Evolutionary conservation across 2,329 filamentous ascomycete species (phyloP).

Genomic region (Cytospora paraplurivora): DNA sequence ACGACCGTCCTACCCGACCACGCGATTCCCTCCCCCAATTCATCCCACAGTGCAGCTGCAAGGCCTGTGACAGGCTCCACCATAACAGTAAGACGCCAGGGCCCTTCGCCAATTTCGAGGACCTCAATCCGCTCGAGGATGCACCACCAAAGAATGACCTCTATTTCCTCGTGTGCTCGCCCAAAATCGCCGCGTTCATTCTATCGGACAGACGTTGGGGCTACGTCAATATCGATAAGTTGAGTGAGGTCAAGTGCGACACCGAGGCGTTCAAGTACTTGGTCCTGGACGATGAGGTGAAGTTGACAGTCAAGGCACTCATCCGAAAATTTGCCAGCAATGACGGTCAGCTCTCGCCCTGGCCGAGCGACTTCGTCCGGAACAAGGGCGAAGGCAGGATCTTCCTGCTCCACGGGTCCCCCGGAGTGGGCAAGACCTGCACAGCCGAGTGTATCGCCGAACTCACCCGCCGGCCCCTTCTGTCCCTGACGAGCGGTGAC

Average conservation of each 20-base stretch:
- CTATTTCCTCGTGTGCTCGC: slow-evolving; percentile 47
- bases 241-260: slow-evolving; percentile 46
- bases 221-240: slow-evolving; percentile 43
- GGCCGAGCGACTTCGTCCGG: slow-evolving; percentile 51
- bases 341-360: slow-evolving; percentile 45
- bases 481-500: slow-evolving; percentile 54
- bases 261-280: slow-evolving; percentile 53
- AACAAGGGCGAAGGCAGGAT: slow-evolving; percentile 54
- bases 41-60: slow-evolving; percentile 46
- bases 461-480: slow-evolving; percentile 51
- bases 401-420: slow-evolving; percentile 54
- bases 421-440: slow-evolving; percentile 60
- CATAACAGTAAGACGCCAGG: slow-evolving; percentile 34
- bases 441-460: slow-evolving; percentile 59
- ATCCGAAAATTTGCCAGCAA: slow-evolving; percentile 49
- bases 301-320: slow-evolving; percentile 49
- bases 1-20: slow-evolving; percentile 9
- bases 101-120: slow-evolving; percentile 45
- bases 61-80: slow-evolving; percentile 36
- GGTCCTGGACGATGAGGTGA: slow-evolving; percentile 51
- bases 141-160: slow-evolving; percentile 44
- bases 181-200: slow-evolving; percentile 50
- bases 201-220: slow-evolving; percentile 49
- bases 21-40: slow-evolving; percentile 45
- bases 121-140: slow-evolving; percentile 42